A percentile compares a stretch with the other conserved stretches of the same genome.
phyloP scores from a whole-genome alignment of 1,284 basidiomycete genomes.

The Boletus sp. region DNA sequence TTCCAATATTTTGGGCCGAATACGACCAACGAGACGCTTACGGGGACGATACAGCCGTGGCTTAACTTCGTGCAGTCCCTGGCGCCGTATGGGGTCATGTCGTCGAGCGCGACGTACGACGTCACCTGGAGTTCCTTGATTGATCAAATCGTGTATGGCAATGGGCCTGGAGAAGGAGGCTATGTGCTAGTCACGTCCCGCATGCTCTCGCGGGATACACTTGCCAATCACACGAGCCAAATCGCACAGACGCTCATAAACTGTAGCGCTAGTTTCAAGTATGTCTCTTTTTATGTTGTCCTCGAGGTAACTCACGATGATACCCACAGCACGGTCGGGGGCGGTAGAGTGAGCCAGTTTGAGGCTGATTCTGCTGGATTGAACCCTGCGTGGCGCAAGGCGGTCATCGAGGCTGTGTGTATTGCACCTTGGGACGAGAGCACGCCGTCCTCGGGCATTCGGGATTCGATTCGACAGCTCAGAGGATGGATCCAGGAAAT shows the following conservation, averaged over 20 bases:
- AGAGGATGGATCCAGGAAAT: conserved; percentile 33
- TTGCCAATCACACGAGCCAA: conserved; percentile 21
- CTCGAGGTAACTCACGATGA: background rate
- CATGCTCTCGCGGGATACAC: conserved; percentile 41
- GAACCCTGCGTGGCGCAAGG: conserved; percentile 49
- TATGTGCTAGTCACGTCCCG: conserved; percentile 41
- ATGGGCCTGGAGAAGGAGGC: conserved; percentile 11
- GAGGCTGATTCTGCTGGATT: conserved; percentile 44
- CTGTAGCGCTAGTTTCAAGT: conserved; percentile 4
- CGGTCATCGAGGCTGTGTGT: conserved; percentile 37
- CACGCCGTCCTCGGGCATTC: conserved; percentile 32
- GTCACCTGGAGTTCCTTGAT: conserved; percentile 30
- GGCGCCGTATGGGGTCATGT: conserved; percentile 27
- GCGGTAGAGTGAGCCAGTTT: conserved; percentile 43
- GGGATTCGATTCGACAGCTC: conserved; percentile 29
- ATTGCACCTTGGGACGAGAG: conserved; percentile 40
- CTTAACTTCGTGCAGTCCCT: conserved; percentile 33
- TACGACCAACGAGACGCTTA: conserved; percentile 37
- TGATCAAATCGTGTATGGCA: conserved; percentile 24
- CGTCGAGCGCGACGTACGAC: conserved; percentile 19
- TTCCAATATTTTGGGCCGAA: conserved; percentile 40
- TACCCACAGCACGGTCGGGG: conserved; percentile 39
- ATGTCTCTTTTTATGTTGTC: background rate
- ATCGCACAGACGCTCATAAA: conserved; percentile 10
- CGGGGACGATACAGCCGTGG: conserved; percentile 39